These are phyloP conservation scores for Boeremia lycopersici DNA, from an alignment of 2,329 filamentous ascomycete species.

Conservation along the genomic window DNA sequence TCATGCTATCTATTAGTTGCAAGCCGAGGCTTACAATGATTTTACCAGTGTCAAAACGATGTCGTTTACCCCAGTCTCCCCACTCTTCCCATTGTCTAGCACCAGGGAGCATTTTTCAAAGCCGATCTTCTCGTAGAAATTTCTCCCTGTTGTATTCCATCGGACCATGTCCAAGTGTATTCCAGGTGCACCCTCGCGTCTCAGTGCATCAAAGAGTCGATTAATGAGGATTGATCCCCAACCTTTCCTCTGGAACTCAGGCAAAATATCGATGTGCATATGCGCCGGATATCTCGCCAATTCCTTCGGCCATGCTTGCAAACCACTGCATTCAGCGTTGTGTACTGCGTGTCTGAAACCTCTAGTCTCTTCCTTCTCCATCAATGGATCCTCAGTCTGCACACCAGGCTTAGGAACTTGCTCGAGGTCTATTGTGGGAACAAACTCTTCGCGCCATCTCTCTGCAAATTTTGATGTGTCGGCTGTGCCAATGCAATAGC, in stretches of 20 bases:
- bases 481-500: conserved; percentile 47
- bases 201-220: conserved; percentile 29
- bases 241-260: conserved; percentile 40
- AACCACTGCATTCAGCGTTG: conserved; percentile 31
- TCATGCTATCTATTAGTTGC: no score
- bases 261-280: conserved; percentile 48
- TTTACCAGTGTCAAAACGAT: conserved; percentile 35
- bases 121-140: conserved; percentile 38
- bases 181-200: conserved; percentile 31
- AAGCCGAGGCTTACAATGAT: conserved; percentile 16
- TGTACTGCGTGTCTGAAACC: conserved; percentile 26
- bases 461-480: conserved; percentile 34
- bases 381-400: conserved; percentile 11
- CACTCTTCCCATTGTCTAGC: conserved; percentile 36
- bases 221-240: conserved; percentile 40
- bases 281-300: conserved; percentile 43
- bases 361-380: conserved; percentile 28
- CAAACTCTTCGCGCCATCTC: conserved; percentile 37
- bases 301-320: conserved; percentile 23
- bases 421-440: conserved; percentile 28
- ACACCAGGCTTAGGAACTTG: conserved; percentile 22
- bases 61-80: conserved; percentile 29
- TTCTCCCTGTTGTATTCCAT: conserved; percentile 34
- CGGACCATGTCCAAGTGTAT: conserved; percentile 47
- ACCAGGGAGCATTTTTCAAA: conserved; percentile 31